Percentiles rank a stretch among this genome's conserved stretches.
Conservation (phyloP, 495 filamentous ascomycete species). For the Neurospora sp. region DNA sequence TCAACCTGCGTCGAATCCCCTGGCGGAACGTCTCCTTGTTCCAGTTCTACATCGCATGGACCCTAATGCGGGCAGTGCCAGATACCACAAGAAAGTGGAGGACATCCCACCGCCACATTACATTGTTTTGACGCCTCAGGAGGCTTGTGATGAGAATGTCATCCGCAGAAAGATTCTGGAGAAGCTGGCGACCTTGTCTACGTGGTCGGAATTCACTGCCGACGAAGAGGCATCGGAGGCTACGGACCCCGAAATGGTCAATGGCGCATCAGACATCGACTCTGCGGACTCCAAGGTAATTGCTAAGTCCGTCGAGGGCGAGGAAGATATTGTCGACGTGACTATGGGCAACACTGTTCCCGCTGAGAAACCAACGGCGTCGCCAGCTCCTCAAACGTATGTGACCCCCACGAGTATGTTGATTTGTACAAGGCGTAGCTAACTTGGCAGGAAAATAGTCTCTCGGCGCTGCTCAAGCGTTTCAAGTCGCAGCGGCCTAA, state of each 20-base stretch:
- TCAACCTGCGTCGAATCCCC: constrained; percentile 48
- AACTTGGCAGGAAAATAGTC: constrained; percentile 6
- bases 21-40: constrained; percentile 63
- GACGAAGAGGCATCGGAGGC: constrained; percentile 41
- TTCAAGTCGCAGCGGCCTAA: constrained; percentile 30
- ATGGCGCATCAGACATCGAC: constrained; percentile 63
- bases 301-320: constrained; percentile 70
- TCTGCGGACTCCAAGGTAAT: constrained; percentile 61
- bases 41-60: constrained; percentile 60
- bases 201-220: constrained; percentile 28
- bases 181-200: constrained; percentile 37
- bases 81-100: constrained; percentile 15
- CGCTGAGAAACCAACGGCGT: constrained; percentile 7
- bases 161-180: constrained; percentile 42
- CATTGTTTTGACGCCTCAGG: constrained; percentile 38
- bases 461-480: constrained; percentile 14
- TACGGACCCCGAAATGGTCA: constrained; percentile 58
- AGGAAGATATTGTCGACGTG: constrained; percentile 86
- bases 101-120: constrained; percentile 34
- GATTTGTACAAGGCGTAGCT: neutral
- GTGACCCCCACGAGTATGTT: neutral
- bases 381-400: constrained; percentile 9
- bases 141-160: constrained; percentile 37
- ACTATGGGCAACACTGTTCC: constrained; percentile 59
- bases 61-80: constrained; percentile 3